These are phyloP conservation scores for Metschnikowia kunwiensis DNA, from an alignment of 805 yeast species.

Conservation along the genomic window DNA sequence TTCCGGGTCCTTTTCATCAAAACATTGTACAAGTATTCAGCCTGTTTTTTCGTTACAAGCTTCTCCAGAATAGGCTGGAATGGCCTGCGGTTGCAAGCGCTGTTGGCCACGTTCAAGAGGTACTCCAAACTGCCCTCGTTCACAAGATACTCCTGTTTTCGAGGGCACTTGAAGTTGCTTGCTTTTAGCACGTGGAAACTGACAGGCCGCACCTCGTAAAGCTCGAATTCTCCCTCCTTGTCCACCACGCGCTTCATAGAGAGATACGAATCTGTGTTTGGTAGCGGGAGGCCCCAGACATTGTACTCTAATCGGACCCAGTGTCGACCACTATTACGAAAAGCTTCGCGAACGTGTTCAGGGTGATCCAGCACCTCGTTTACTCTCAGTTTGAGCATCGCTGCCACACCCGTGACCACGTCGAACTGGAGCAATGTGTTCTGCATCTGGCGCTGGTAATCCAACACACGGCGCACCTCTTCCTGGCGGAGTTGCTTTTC, in stretches of 20 bases:
- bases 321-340: slow-evolving; percentile 13
- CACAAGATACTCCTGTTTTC: slow-evolving; percentile 3
- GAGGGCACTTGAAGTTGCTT: slow-evolving; percentile 22
- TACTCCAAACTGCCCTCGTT: slow-evolving; percentile 12
- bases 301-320: slow-evolving; percentile 36
- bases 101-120: slow-evolving; percentile 5
- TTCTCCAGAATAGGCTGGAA: slow-evolving; percentile 5
- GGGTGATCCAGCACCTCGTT: slow-evolving; percentile 9
- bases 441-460: slow-evolving; percentile 11
- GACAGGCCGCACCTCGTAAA: slow-evolving; percentile 13
- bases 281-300: slow-evolving; percentile 28
- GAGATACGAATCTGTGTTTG: slow-evolving; percentile 6
- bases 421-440: slow-evolving; percentile 29
- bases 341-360: slow-evolving; percentile 13
- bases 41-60: slow-evolving; percentile 14
- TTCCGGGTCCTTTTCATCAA: slow-evolving; percentile 3
- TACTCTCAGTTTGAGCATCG: slow-evolving; percentile 7
- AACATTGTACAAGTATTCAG: neutral
- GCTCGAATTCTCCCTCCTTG: slow-evolving; percentile 4
- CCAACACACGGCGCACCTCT: slow-evolving; percentile 14
- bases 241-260: slow-evolving; percentile 7
- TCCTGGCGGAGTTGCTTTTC: slow-evolving; percentile 3
- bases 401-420: slow-evolving; percentile 39
- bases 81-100: slow-evolving; percentile 1
- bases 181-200: slow-evolving; percentile 16